Percentiles rank a stretch among this genome's conserved stretches.
Evolutionary conservation across 1,139 yeast species (phyloP).

Genomic region (Magnusiomyces sp.): DNA sequence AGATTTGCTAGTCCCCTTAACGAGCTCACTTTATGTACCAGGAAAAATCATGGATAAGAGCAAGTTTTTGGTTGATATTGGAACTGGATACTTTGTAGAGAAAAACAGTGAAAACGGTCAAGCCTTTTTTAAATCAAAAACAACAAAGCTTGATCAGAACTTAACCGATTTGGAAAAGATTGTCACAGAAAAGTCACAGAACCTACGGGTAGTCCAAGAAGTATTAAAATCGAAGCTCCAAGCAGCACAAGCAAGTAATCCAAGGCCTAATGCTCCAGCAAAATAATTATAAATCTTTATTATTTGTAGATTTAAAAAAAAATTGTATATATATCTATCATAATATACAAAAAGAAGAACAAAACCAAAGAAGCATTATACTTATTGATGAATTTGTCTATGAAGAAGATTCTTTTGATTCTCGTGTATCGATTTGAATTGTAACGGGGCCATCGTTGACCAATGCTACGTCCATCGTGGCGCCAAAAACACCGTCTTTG

Average conservation of each 20-base stretch:
- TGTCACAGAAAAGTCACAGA: constrained; percentile 35
- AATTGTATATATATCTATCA: constrained; percentile 2
- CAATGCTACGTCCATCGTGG: constrained; percentile 88
- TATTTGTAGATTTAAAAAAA: not conserved
- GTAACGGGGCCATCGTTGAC: constrained; percentile 85
- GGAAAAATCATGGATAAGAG: constrained; percentile 46
- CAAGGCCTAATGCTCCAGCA: not conserved
- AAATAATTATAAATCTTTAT: not conserved
- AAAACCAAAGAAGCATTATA: no score
- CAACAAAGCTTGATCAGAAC: constrained; percentile 64
- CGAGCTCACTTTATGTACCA: constrained; percentile 82
- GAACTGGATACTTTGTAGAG: constrained; percentile 92
- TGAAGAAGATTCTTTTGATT: constrained; percentile 16
- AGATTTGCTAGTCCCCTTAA: constrained; percentile 72
- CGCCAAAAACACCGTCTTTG: constrained; percentile 87
- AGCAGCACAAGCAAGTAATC: not conserved
- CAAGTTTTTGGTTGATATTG: constrained; percentile 77
- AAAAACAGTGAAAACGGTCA: constrained; percentile 62
- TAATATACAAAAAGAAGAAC: no score
- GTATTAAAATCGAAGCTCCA: constrained; percentile 13
- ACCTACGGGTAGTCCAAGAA: constrained; percentile 29
- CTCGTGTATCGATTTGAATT: constrained; percentile 55
- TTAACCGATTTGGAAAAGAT: constrained; percentile 66
- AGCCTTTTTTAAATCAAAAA: constrained; percentile 64
- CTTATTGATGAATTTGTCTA: no score